Evolutionary conservation across 306 rosid genomes (phyloP).

Genomic region (Leucaena leucocephala): DNA sequence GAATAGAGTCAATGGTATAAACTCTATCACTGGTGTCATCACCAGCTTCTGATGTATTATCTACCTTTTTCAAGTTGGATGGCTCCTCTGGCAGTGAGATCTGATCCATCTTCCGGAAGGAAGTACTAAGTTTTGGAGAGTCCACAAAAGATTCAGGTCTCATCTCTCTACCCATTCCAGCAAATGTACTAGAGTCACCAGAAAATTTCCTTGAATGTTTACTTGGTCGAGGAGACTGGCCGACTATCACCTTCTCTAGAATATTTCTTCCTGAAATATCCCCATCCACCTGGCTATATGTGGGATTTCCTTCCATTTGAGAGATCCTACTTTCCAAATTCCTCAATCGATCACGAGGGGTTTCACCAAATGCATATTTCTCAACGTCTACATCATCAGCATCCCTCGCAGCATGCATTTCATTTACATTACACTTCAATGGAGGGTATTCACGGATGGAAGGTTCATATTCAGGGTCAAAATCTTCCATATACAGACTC

Average conservation of each 20-base stretch:
- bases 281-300: slow-evolving; percentile 63
- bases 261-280: slow-evolving; percentile 62
- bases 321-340: slow-evolving; percentile 78
- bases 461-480: slow-evolving; percentile 61
- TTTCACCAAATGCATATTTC: slow-evolving; percentile 89
- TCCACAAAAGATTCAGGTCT: slow-evolving; percentile 48
- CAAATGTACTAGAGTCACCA: slow-evolving; percentile 52
- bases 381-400: slow-evolving; percentile 71
- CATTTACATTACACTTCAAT: slow-evolving; percentile 69
- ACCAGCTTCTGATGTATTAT: slow-evolving; percentile 66
- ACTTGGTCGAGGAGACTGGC: slow-evolving; percentile 68
- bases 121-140: slow-evolving; percentile 55
- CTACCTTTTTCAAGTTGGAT: slow-evolving; percentile 57
- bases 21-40: slow-evolving; percentile 83
- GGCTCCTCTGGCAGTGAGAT: slow-evolving; percentile 65
- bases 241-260: slow-evolving; percentile 81
- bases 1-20: slow-evolving; percentile 91
- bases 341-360: slow-evolving; percentile 70
- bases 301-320: slow-evolving; percentile 77
- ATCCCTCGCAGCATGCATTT: slow-evolving; percentile 50
- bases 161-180: slow-evolving; percentile 58
- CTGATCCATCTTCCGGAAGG: slow-evolving; percentile 59
- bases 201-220: slow-evolving; percentile 66
- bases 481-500: slow-evolving; percentile 39
- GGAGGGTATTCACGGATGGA: slow-evolving; percentile 80